Conservation (phyloP, 2,329 filamentous ascomycete genomes). For the Ascochyta fabae region DNA sequence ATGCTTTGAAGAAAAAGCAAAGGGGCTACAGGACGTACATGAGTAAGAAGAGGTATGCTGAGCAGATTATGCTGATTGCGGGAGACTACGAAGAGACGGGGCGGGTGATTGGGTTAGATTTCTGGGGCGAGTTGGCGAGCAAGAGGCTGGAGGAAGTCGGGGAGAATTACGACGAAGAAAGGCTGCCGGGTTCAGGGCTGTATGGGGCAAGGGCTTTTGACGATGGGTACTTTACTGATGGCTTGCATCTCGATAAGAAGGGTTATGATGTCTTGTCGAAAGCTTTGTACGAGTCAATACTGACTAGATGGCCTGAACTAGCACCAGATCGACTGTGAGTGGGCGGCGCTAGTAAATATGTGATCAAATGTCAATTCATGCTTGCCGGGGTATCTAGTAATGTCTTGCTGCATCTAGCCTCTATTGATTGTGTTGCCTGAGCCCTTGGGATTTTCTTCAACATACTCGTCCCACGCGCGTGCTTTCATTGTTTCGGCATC, state of each 20-base stretch:
- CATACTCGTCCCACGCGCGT: conserved; percentile 92
- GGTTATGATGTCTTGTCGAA: conserved; percentile 40
- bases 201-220: conserved; percentile 38
- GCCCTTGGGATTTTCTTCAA: conserved; percentile 85
- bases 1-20: conserved; percentile 19
- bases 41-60: conserved; percentile 49
- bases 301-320: conserved; percentile 42
- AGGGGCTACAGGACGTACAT: conserved; percentile 44
- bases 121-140: conserved; percentile 42
- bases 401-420: conserved; percentile 54
- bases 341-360: no score
- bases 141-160: conserved; percentile 32
- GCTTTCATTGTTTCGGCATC: conserved; percentile 94
- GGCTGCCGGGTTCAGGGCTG: conserved; percentile 47
- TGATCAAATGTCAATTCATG: background rate
- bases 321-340: conserved; percentile 28
- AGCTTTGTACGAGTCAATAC: conserved; percentile 28
- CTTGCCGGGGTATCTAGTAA: conserved; percentile 21
- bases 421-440: conserved; percentile 84
- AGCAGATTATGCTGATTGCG: conserved; percentile 47
- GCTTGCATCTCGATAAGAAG: conserved; percentile 45
- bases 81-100: conserved; percentile 42
- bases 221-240: conserved; percentile 48
- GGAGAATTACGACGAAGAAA: conserved; percentile 36
- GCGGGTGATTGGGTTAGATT: conserved; percentile 43